Evolutionary conservation across 192 early-diverging fungal genomes (phyloP).

Genomic region (Entomortierella chlamydospora): DNA sequence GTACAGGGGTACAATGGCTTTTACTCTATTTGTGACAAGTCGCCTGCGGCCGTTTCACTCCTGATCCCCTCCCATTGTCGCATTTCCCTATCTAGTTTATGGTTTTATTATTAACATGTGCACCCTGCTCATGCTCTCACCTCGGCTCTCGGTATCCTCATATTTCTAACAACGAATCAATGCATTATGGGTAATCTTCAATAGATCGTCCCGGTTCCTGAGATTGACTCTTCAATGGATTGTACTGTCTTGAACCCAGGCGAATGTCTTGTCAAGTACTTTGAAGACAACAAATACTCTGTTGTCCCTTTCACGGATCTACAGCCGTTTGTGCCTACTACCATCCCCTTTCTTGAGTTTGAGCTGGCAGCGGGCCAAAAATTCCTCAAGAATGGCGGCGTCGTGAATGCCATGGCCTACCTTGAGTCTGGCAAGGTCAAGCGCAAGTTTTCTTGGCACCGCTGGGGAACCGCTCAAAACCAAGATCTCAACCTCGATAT

Average conservation of each 20-base stretch:
- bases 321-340: conserved; percentile 47
- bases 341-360: conserved; percentile 48
- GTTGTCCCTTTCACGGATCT: conserved; percentile 45
- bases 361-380: conserved; percentile 43
- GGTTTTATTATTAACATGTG: conserved; percentile 30
- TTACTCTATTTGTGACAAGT: background rate
- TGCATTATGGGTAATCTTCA: conserved; percentile 24
- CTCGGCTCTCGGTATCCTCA: background rate
- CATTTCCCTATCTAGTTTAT: conserved; percentile 33
- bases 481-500: conserved; percentile 37
- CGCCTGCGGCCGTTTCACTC: background rate
- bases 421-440: conserved; percentile 46
- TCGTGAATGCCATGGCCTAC: conserved; percentile 41
- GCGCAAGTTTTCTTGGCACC: conserved; percentile 54
- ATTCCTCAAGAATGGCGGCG: conserved; percentile 52
- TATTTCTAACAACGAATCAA: too few species aligned
- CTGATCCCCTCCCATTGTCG: conserved; percentile 12
- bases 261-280: conserved; percentile 55
- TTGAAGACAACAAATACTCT: conserved; percentile 54
- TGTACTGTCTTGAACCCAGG: conserved; percentile 35
- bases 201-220: conserved; percentile 52
- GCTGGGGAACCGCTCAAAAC: conserved; percentile 38
- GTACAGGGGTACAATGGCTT: background rate
- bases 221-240: conserved; percentile 53
- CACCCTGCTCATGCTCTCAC: conserved; percentile 10